These are phyloP conservation scores for Kuraishia capsulata DNA, from an alignment of 805 yeast species.

Conservation along the genomic window DNA sequence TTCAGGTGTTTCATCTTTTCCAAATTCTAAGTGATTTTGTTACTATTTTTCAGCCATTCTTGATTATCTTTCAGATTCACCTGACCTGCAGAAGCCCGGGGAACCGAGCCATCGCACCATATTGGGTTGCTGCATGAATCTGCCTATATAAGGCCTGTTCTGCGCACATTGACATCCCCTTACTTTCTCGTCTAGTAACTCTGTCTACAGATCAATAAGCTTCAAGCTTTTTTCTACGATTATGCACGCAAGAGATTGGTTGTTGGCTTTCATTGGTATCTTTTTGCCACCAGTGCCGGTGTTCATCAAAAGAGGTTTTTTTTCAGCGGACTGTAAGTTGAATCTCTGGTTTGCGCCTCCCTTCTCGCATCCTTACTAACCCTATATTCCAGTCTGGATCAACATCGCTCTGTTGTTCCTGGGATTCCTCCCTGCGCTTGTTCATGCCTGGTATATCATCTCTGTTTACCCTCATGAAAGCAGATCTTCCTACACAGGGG, in stretches of 20 bases:
- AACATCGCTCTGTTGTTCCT: conserved; percentile 60
- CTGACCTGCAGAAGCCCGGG: too few relatives aligned
- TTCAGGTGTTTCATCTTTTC: too few relatives aligned
- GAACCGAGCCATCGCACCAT: too few relatives aligned
- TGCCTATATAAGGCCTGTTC: too few relatives aligned
- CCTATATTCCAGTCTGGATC: conserved; percentile 32
- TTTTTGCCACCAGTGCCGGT: conserved; percentile 71
- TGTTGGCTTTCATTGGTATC: conserved; percentile 57
- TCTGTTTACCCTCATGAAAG: conserved; percentile 53
- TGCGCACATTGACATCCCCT: too few relatives aligned
- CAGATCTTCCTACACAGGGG: conserved; percentile 17
- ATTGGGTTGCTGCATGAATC: too few relatives aligned
- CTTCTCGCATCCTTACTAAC: not conserved
- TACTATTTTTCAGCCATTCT: too few relatives aligned
- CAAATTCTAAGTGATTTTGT: too few relatives aligned
- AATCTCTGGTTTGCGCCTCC: too few relatives aligned
- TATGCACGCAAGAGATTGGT: conserved; percentile 25
- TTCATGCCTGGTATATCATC: conserved; percentile 74
- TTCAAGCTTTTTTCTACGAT: too few relatives aligned
- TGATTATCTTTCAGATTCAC: too few relatives aligned
- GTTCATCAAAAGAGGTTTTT: conserved; percentile 53
- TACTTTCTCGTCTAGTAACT: too few relatives aligned
- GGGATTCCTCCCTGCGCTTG: conserved; percentile 70
- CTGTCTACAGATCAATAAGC: not conserved
- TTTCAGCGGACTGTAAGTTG: conserved; percentile 41